A percentile compares a stretch with the other conserved stretches of the same genome.
Evolutionary conservation across 805 yeast genomes (phyloP).

Genomic region (Hanseniaspora valbyensis): DNA sequence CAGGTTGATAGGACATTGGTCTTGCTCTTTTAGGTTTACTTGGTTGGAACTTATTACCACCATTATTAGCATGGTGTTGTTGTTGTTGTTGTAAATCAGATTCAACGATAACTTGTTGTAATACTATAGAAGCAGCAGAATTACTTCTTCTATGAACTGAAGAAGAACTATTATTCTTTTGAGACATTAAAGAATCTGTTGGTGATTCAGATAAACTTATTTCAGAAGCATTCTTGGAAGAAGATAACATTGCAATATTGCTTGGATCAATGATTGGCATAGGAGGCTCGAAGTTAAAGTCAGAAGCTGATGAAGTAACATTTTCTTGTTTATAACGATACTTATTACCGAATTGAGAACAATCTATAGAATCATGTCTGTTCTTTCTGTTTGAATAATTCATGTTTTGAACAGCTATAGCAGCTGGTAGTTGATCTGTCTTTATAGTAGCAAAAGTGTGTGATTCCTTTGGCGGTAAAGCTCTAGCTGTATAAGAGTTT

Average conservation of each 20-base stretch:
- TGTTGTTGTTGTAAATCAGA: conserved; percentile 24
- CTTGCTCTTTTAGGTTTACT: conserved; percentile 55
- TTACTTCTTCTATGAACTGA: conserved; percentile 30
- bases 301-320: neutral
- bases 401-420: conserved; percentile 15
- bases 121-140: conserved; percentile 52
- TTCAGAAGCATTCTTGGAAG: neutral
- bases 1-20: conserved; percentile 76
- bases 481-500: conserved; percentile 34
- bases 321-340: conserved; percentile 4
- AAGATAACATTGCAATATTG: neutral
- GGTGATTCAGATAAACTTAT: neutral
- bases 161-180: neutral
- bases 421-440: conserved; percentile 11
- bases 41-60: conserved; percentile 17
- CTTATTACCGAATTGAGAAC: conserved; percentile 24
- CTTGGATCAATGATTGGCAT: conserved; percentile 5
- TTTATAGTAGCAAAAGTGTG: conserved; percentile 47
- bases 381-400: conserved; percentile 2
- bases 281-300: conserved; percentile 1
- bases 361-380: conserved; percentile 14
- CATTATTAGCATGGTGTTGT: too few relatives aligned
- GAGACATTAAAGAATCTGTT: neutral
- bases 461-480: conserved; percentile 60
- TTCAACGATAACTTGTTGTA: conserved; percentile 65